Evolutionary conservation across 169 alveolate genomes (phyloP).

Genomic region (Plasmodium cynomolgi): DNA sequence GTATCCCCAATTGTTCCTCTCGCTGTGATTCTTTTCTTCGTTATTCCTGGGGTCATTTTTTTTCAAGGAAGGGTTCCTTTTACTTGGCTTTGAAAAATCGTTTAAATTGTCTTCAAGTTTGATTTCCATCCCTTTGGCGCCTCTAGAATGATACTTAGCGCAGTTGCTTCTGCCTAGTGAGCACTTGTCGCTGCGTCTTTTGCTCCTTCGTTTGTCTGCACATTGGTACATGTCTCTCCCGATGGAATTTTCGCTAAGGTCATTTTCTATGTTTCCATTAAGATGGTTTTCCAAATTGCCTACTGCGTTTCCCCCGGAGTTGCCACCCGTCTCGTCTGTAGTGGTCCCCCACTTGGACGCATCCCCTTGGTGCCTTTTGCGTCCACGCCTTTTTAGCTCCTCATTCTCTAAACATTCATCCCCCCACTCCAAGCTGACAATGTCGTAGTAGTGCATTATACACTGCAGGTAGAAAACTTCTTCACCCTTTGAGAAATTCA

Average conservation of each 20-base stretch:
- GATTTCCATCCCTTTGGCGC: not conserved
- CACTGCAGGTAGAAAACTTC: slow-evolving; percentile 41
- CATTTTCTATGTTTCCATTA: not conserved
- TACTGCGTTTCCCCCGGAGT: not conserved
- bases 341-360: not conserved
- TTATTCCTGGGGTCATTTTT: not conserved
- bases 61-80: not conserved
- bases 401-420: slow-evolving; percentile 26
- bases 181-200: not conserved
- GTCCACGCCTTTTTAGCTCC: not conserved
- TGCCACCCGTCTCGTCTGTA: not conserved
- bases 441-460: slow-evolving; percentile 63
- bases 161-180: not conserved
- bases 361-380: not conserved
- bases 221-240: not conserved
- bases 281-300: no score
- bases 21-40: not conserved
- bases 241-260: not conserved
- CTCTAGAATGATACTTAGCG: not conserved
- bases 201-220: not conserved
- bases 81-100: not conserved
- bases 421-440: slow-evolving; percentile 38
- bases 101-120: not conserved
- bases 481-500: slow-evolving; percentile 40
- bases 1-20: not conserved